Base-by-base conservation (phyloP, 495 filamentous ascomycete species). In the Podospora bellae-mahoneyi region DNA sequence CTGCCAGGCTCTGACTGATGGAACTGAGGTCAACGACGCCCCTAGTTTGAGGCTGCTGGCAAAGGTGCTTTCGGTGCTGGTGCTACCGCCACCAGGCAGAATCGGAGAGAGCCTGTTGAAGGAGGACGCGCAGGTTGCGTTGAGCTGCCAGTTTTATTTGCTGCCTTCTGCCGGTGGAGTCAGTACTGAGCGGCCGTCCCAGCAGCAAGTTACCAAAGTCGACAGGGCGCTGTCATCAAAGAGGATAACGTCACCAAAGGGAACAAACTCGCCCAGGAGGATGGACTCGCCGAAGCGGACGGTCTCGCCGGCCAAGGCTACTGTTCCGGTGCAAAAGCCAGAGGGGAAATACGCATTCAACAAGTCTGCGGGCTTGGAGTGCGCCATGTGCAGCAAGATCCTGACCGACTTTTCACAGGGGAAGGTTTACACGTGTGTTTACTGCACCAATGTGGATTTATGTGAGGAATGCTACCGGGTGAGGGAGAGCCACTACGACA, bases 71-170 rank as follows among this genome's bases (percentile, higher is more conserved):
- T 57, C 64, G 6, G 15, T 66, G 4, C 0, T 66, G 4, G n/a
- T 19, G 2, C 39, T 48, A 13, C 39, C 39, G 9, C 39, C 39
- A 16, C 59, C 59, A 5, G 59, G 59, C 9, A 27, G 59, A 32
- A 39, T 32, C 18, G 62, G 62, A 10, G 23, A 5, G 6, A 26
- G 23, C n/a, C n/a, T 26, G 15, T 32, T 19, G 62, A 20, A 53
- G 7, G 19, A 60, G 19, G 64, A 66, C 6, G 64, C 64, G 10
- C 64, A 66, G 55, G 1, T 66, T 28, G 64, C 64, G 15, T 26
- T 66, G 23, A 59, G 53, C 15, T 66, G 64, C 19, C 64, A 66
- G 55, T 66, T 66, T 39, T 66, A 58, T 0, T 20, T 66, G 13
- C 32, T 63, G 10, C 61, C 61, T 48, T 18, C 23, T n/a, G 23